phyloP scores from a whole-genome alignment of 441 rosid species.

The Geranium incanum region DNA sequence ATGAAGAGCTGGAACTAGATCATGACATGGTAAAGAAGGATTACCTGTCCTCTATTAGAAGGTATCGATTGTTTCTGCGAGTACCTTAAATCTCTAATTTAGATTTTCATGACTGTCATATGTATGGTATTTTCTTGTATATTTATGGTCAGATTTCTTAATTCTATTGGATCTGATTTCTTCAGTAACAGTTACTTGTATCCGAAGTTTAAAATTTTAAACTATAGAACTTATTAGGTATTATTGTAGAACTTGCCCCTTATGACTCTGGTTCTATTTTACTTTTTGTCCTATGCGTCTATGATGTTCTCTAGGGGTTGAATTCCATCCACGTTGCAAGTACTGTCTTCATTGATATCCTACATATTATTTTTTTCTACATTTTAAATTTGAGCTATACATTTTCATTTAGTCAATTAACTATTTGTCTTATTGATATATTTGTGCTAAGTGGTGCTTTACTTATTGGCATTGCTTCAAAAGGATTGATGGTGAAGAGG shows the following conservation, averaged over 20 bases:
- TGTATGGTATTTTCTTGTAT: no score
- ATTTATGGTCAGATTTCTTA: no score
- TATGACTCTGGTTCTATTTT: no score
- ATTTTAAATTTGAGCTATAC: no score
- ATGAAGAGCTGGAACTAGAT: conserved; percentile 88
- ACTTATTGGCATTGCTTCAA: conserved; percentile 12
- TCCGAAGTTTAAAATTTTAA: no score
- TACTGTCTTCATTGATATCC: background rate
- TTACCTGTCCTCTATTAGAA: conserved; percentile 34
- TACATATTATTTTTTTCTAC: background rate
- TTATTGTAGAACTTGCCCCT: background rate
- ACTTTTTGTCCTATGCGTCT: no score
- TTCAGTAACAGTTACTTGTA: no score
- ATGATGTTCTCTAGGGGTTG: no score
- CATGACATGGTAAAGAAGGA: conserved; percentile 52
- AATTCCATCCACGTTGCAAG: background rate
- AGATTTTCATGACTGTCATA: no score
- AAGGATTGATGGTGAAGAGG: conserved; percentile 80
- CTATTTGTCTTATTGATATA: conserved; percentile 4
- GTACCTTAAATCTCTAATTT: no score
- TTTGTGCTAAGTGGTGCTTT: conserved; percentile 12
- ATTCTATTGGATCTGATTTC: no score
- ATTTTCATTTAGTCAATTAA: background rate
- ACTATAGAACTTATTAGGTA: no score
- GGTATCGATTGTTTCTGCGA: conserved; percentile 35